These are phyloP conservation scores for Phytophthora colocasiae DNA, from an alignment of 352 stramenopile species.

Conservation along the genomic window DNA sequence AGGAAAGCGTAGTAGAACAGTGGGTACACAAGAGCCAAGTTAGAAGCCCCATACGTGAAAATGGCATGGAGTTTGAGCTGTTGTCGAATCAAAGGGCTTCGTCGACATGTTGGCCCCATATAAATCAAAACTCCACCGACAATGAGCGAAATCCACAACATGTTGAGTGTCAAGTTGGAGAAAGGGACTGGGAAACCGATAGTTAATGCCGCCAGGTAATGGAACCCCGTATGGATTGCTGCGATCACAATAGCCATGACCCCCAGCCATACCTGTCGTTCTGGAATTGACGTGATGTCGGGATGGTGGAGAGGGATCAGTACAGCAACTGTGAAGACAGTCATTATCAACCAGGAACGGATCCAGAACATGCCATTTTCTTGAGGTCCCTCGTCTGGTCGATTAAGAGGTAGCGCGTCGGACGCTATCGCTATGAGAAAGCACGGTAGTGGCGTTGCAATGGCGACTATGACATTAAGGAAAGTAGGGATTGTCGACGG, in stretches of 20 bases:
- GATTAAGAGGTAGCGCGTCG: slow-evolving; percentile 23
- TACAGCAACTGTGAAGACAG: slow-evolving; percentile 16
- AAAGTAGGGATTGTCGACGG: not conserved
- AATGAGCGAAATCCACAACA: slow-evolving; percentile 29
- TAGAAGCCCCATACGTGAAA: slow-evolving; percentile 26
- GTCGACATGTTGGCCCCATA: slow-evolving; percentile 14
- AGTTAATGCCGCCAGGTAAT: slow-evolving; percentile 20
- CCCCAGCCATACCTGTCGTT: slow-evolving; percentile 7
- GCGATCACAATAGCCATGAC: slow-evolving; percentile 15
- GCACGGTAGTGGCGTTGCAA: slow-evolving; percentile 18
- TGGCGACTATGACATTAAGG: slow-evolving; percentile 7
- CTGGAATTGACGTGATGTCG: slow-evolving; percentile 12
- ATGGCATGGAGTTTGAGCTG: slow-evolving; percentile 23
- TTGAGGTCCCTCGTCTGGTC: slow-evolving; percentile 12
- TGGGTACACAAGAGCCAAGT: slow-evolving; percentile 25
- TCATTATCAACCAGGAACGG: slow-evolving; percentile 21
- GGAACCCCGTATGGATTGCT: slow-evolving; percentile 4
- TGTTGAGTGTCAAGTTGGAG: slow-evolving; percentile 25
- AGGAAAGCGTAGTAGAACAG: slow-evolving; percentile 36
- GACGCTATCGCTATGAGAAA: slow-evolving; percentile 14
- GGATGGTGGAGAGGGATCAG: slow-evolving; percentile 22
- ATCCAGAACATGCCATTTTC: slow-evolving; percentile 27
- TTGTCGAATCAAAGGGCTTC: not conserved
- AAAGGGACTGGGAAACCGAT: slow-evolving; percentile 31
- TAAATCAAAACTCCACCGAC: slow-evolving; percentile 15